Conservation (phyloP, 75 land plant species). For the Picea sitchensis region DNA sequence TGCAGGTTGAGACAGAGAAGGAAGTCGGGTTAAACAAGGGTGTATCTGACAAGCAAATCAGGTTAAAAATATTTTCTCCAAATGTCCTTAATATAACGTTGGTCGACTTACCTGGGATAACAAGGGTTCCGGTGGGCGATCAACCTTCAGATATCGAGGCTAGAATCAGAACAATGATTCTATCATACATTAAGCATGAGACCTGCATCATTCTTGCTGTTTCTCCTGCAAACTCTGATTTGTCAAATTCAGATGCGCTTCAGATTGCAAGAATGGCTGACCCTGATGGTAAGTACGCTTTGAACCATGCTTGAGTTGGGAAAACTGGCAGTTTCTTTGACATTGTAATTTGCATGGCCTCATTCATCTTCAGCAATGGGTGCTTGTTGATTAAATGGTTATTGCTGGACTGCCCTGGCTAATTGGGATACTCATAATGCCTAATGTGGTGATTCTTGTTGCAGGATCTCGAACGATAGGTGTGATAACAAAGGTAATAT, state of each 20-base stretch:
- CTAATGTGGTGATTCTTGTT: background rate
- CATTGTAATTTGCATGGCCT: background rate
- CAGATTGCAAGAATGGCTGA: slow-evolving; percentile 94
- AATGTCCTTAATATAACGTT: slow-evolving; percentile 88
- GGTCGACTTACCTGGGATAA: slow-evolving; percentile 91
- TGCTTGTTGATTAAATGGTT: no score
- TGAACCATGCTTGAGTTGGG: background rate
- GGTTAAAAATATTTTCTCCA: slow-evolving; percentile 78
- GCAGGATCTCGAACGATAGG: slow-evolving; percentile 92
- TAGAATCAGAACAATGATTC: slow-evolving; percentile 80
- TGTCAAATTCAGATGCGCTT: slow-evolving; percentile 96
- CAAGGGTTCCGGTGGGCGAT: slow-evolving; percentile 88
- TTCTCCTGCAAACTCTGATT: slow-evolving; percentile 90
- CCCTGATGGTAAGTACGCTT: slow-evolving; percentile 68
- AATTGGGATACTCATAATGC: no score
- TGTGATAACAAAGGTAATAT: slow-evolving; percentile 81
- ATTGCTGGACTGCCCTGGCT: no score
- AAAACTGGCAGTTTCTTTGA: slow-evolving; percentile 4
- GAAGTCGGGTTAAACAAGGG: slow-evolving; percentile 88
- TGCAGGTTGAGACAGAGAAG: slow-evolving; percentile 84
- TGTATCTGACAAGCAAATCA: slow-evolving; percentile 83
- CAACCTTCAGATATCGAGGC: slow-evolving; percentile 93
- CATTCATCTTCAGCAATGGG: background rate
- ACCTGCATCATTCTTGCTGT: slow-evolving; percentile 87
- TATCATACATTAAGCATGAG: slow-evolving; percentile 81